These are phyloP conservation scores for Chlorociboria aeruginascens DNA, from an alignment of 495 filamentous ascomycete species.

Conservation along the genomic window DNA sequence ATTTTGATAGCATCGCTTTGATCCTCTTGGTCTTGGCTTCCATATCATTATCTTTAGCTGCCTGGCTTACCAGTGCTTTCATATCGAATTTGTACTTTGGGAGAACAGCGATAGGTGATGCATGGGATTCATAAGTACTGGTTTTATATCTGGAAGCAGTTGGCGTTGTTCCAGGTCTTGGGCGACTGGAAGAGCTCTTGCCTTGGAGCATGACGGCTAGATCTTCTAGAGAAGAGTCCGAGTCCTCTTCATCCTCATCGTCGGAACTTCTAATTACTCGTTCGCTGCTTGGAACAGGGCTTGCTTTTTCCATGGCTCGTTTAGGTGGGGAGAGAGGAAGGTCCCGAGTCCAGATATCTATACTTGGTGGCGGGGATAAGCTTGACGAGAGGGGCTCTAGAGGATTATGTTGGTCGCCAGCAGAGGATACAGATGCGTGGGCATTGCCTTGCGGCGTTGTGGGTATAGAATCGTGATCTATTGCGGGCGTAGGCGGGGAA, in stretches of 20 bases:
- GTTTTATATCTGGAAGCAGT: conserved; percentile 11
- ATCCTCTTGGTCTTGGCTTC: conserved; percentile 44
- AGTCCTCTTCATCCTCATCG: conserved; percentile 47
- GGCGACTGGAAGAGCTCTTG: conserved; percentile 30
- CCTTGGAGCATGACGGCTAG: conserved; percentile 5
- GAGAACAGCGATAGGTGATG: conserved; percentile 32
- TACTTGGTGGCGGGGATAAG: conserved; percentile 7
- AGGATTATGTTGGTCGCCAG: no score
- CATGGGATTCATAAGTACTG: conserved; percentile 15
- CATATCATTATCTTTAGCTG: conserved; percentile 41
- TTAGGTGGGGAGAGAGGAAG: background rate
- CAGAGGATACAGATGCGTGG: no score
- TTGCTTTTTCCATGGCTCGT: background rate
- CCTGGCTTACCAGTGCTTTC: conserved; percentile 48
- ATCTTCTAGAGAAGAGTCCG: conserved; percentile 25
- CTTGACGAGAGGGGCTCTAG: background rate
- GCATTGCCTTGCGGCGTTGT: no score
- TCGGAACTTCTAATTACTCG: conserved; percentile 56
- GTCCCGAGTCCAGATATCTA: background rate
- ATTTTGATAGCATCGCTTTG: conserved; percentile 30
- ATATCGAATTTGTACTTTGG: conserved; percentile 58
- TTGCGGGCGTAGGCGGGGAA: no score
- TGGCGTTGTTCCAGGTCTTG: conserved; percentile 27
- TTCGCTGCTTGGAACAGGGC: conserved; percentile 6
- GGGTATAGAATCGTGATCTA: no score